phyloP scores from a whole-genome alignment of 192 early-diverging fungal genomes.

The Coemansia sp. region DNA sequence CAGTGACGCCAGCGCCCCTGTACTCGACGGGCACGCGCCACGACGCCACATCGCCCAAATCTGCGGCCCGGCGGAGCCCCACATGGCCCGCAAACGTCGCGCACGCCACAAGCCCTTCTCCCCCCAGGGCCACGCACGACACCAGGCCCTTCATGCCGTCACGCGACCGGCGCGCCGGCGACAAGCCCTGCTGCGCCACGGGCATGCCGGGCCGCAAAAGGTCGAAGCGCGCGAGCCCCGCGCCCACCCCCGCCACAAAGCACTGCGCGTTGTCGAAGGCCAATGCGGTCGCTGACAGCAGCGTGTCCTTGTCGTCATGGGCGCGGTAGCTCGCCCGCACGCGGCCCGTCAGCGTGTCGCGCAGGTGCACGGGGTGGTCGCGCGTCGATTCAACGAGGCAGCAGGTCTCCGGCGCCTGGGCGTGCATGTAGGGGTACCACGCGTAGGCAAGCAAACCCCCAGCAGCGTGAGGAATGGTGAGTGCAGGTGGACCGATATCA shows the following conservation, averaged over 20 bases:
- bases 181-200: conserved; percentile 49
- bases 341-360: conserved; percentile 58
- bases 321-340: conserved; percentile 69
- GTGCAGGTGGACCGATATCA: neutral
- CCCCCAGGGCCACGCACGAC: conserved; percentile 63
- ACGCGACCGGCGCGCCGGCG: conserved; percentile 63
- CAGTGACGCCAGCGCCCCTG: conserved; percentile 54
- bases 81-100: conserved; percentile 72
- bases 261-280: conserved; percentile 63
- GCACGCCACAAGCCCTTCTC: conserved; percentile 58
- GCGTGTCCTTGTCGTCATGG: conserved; percentile 62
- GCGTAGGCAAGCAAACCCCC: conserved; percentile 12
- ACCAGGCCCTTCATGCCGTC: conserved; percentile 79
- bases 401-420: conserved; percentile 57
- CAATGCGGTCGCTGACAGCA: conserved; percentile 65
- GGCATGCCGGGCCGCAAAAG: conserved; percentile 63
- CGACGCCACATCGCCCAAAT: conserved; percentile 8
- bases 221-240: conserved; percentile 71
- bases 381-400: conserved; percentile 63
- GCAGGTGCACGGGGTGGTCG: conserved; percentile 78
- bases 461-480: neutral
- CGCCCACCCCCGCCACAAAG: conserved; percentile 69
- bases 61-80: conserved; percentile 62
- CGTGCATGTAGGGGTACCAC: conserved; percentile 43
- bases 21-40: conserved; percentile 48